These are phyloP conservation scores for Proliferodiscus dingleyae DNA, from an alignment of 2,329 filamentous ascomycete species.

Conservation along the genomic window DNA sequence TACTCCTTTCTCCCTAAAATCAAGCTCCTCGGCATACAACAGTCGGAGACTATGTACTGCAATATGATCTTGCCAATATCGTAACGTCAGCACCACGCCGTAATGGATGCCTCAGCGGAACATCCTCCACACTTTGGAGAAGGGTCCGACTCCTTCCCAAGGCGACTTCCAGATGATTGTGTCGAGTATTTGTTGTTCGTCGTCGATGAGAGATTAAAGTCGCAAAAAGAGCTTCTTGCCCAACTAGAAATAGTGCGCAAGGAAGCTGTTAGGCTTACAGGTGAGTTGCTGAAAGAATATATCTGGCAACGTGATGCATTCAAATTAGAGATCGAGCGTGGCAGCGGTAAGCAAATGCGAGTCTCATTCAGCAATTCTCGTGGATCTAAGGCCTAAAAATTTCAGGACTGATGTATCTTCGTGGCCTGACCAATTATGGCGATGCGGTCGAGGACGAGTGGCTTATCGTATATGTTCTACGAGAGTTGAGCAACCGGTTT, in stretches of 20 bases:
- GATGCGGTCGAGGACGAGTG: constrained; percentile 97
- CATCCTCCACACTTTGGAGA: constrained; percentile 62
- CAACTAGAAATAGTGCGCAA: constrained; percentile 69
- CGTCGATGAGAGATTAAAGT: constrained; percentile 52
- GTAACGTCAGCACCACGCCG: too few relatives aligned
- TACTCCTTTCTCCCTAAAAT: too few relatives aligned
- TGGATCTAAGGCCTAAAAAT: constrained; percentile 6
- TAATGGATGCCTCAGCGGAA: constrained; percentile 41
- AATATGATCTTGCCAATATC: too few relatives aligned
- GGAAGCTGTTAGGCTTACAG: constrained; percentile 57
- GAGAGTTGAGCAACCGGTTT: constrained; percentile 71
- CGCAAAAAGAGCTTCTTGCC: constrained; percentile 51
- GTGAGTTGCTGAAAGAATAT: constrained; percentile 69
- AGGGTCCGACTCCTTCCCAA: constrained; percentile 54
- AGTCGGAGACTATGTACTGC: too few relatives aligned
- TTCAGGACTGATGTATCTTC: constrained; percentile 56
- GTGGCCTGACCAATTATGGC: constrained; percentile 78
- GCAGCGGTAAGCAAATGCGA: constrained; percentile 42
- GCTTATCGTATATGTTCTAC: constrained; percentile 86
- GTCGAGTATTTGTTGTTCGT: constrained; percentile 81
- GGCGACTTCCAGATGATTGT: constrained; percentile 71
- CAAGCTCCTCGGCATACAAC: too few relatives aligned
- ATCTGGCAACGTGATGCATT: constrained; percentile 93
- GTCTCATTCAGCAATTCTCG: constrained; percentile 6
- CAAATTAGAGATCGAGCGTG: constrained; percentile 52